These are phyloP conservation scores for Myxozyma monticola DNA, from an alignment of 805 yeast genomes.

Conservation along the genomic window DNA sequence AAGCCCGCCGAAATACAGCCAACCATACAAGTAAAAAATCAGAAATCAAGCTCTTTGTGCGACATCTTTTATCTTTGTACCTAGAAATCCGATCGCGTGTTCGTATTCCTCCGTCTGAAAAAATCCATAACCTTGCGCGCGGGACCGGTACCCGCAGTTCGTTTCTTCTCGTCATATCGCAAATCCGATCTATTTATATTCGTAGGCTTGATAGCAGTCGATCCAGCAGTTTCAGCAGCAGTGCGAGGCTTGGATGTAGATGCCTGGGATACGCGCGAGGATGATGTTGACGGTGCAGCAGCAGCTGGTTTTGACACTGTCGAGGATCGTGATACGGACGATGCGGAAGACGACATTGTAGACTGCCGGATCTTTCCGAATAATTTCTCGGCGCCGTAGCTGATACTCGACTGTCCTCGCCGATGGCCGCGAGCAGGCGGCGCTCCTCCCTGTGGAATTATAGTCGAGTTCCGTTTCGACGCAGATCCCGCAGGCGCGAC, in stretches of 20 bases:
- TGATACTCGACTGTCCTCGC: constrained; percentile 25
- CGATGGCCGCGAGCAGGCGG: constrained; percentile 12
- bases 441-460: background rate
- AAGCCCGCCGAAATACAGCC: too few species aligned
- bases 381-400: constrained; percentile 27
- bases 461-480: background rate
- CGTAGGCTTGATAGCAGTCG: constrained; percentile 1
- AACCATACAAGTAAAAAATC: too few species aligned
- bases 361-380: constrained; percentile 17
- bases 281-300: background rate
- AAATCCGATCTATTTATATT: background rate
- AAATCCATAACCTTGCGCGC: constrained; percentile 29
- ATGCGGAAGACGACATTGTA: background rate
- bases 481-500: background rate
- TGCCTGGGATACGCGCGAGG: constrained; percentile 4
- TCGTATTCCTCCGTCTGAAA: constrained; percentile 21
- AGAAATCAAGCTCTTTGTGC: too few species aligned
- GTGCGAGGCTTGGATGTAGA: background rate
- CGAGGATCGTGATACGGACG: background rate
- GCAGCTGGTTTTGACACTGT: too few species aligned
- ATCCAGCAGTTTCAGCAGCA: background rate
- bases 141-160: constrained; percentile 20
- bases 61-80: too few species aligned
- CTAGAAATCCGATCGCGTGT: too few species aligned
- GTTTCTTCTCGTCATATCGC: constrained; percentile 11